Evolutionary conservation across 805 yeast genomes (phyloP), one percentile per base, ranked within the genome.

Genomic region (Saitoella complicata): DNA sequence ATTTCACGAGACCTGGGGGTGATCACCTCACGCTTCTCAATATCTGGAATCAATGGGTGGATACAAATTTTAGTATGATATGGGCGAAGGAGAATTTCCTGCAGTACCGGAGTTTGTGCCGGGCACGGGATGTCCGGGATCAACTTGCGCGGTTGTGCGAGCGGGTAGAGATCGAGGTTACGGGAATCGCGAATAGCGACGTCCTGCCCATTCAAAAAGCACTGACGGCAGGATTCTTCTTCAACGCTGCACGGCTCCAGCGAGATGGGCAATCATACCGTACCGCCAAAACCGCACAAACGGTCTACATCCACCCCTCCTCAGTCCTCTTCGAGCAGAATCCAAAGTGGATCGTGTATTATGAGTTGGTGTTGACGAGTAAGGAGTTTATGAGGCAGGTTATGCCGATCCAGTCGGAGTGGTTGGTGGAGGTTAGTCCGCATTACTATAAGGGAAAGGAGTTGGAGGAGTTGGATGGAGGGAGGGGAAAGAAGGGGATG

Each of bases 351-450:
- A 80, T 86, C 39, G 60, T 88, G 6, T 87, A 84, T 55, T 86
- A 86, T 55, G 81, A 86, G 32, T 68, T 86, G 44, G 72, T 86
- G 32, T 68, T 85, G 51, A 88, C 98, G 0, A 73, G 81, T 10
- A 77, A 78, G 56, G 97, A 88, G 67, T 91, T 82, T 56, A 85
- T 88, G 95, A 81, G 91, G 45, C 85, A 85, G 53, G 78, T 80
- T 31, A 80, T 87, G 11, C 71, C 72, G n/a, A 75, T 91, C 34
- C 86, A 85, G 43, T 82, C 94, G 0, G 69, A 68, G 49, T 83
- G 95, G 95, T 64, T 88, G 63, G 75, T 40, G 73, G 79, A 59
- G 61, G 61, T 58, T 43, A 67, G 63, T 5, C 67, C 65, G 44
- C 68, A 61, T 49, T 68, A 60, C 45, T 64, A 60, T 51, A 56